phyloP scores from a whole-genome alignment of 805 yeast species.

The Hanseniaspora occidentalis region DNA sequence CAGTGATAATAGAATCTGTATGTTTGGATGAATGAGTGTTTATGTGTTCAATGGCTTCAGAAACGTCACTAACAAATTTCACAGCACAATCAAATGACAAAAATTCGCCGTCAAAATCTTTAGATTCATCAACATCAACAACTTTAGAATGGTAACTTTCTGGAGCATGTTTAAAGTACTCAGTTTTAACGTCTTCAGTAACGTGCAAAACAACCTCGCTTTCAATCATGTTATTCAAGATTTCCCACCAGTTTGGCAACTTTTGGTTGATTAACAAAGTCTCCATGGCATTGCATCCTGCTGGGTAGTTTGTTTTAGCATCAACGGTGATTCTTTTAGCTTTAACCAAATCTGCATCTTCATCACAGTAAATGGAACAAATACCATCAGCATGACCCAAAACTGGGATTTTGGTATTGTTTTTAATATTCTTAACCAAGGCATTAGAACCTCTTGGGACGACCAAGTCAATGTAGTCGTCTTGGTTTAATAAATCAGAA shows the following conservation, averaged over 20 bases:
- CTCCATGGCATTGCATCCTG: conserved; percentile 98
- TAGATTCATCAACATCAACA: conserved; percentile 32
- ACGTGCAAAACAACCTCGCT: conserved; percentile 68
- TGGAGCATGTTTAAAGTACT: conserved; percentile 17
- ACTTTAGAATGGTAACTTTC: conserved; percentile 16
- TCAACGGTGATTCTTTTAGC: conserved; percentile 70
- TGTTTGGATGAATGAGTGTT: conserved; percentile 91
- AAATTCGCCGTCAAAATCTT: conserved; percentile 73
- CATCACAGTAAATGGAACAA: conserved; percentile 78
- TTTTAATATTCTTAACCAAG: conserved; percentile 75
- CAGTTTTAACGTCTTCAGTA: conserved; percentile 33
- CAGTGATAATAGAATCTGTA: conserved; percentile 86
- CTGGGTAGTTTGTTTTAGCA: conserved; percentile 92
- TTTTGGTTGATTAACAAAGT: conserved; percentile 48
- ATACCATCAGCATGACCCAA: conserved; percentile 98
- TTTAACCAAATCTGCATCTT: conserved; percentile 62
- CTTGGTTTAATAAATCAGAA: conserved; percentile 70
- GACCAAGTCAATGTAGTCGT: conserved; percentile 82
- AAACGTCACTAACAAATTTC: conserved; percentile 41
- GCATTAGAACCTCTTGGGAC: conserved; percentile 97
- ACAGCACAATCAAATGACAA: conserved; percentile 76
- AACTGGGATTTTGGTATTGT: conserved; percentile 87
- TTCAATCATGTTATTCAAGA: conserved; percentile 35
- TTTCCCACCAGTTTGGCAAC: conserved; percentile 25
- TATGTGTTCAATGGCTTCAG: conserved; percentile 75